phyloP scores from a whole-genome alignment of 495 filamentous ascomycete species.

The Apodospora peruviana region DNA sequence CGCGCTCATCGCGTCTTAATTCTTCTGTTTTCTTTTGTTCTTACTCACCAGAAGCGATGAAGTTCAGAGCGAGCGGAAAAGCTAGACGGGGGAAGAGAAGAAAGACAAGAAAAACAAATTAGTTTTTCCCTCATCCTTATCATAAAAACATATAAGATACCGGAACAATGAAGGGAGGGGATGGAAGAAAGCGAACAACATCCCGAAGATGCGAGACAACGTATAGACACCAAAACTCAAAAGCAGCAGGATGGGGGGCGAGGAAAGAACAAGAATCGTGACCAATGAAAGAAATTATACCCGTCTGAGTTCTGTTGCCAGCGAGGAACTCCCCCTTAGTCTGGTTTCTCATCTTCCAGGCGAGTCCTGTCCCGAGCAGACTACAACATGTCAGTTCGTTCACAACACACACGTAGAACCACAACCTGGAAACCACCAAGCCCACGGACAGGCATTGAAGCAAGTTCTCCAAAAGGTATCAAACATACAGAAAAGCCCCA shows the following conservation, averaged over 20 bases:
- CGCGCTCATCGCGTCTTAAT: neutral
- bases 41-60: slow-evolving; percentile 79
- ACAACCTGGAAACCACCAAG: neutral
- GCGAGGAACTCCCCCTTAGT: slow-evolving; percentile 63
- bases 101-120: slow-evolving; percentile 13
- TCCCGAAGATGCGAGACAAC: too few relatives aligned
- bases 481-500: slow-evolving; percentile 58
- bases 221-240: too few relatives aligned
- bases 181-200: slow-evolving; percentile 1
- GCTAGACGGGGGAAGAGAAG: slow-evolving; percentile 33
- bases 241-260: too few relatives aligned
- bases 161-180: slow-evolving; percentile 1
- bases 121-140: slow-evolving; percentile 1
- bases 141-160: neutral
- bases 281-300: slow-evolving; percentile 42
- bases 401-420: neutral
- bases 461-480: neutral
- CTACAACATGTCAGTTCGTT: slow-evolving; percentile 30
- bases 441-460: neutral
- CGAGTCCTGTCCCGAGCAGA: slow-evolving; percentile 56
- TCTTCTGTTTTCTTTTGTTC: slow-evolving; percentile 22
- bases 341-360: slow-evolving; percentile 64
- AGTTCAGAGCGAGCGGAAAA: slow-evolving; percentile 70
- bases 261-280: too few relatives aligned
- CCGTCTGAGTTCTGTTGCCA: slow-evolving; percentile 69